Percentiles rank a stretch among this genome's conserved stretches.
phyloP scores from a whole-genome alignment of 116 monocot species.

The Phalaenopsis hybrid region DNA sequence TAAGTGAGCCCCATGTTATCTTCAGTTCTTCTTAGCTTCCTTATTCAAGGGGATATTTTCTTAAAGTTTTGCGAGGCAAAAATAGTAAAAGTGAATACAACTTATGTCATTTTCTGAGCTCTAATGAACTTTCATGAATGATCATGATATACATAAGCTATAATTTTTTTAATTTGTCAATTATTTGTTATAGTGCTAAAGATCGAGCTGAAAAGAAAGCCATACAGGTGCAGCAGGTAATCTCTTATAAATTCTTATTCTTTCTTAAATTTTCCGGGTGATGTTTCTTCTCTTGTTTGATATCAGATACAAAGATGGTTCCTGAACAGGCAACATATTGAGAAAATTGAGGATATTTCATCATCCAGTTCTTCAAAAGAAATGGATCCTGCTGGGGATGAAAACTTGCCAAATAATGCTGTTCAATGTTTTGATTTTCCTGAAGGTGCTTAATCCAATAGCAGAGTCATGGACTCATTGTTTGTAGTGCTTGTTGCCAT shows the following conservation, averaged over 20 bases:
- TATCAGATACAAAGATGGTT: slow-evolving; percentile 44
- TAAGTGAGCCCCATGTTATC: slow-evolving; percentile 10
- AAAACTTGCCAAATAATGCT: slow-evolving; percentile 13
- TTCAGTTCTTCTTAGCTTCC: not conserved
- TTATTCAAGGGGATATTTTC: not conserved
- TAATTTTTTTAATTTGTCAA: not conserved
- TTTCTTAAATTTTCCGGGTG: not conserved
- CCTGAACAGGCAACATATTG: slow-evolving; percentile 15
- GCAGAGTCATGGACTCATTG: not conserved
- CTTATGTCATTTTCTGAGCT: not conserved
- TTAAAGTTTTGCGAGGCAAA: not conserved
- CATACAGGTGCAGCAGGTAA: slow-evolving; percentile 17
- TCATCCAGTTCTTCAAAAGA: slow-evolving; percentile 11
- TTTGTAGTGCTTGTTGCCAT: not conserved
- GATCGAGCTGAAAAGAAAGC: slow-evolving; percentile 2
- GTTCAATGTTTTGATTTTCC: slow-evolving; percentile 11
- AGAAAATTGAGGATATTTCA: slow-evolving; percentile 4
- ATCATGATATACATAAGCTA: not conserved
- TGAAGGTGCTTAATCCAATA: slow-evolving; percentile 15
- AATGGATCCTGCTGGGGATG: not conserved
- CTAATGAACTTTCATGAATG: slow-evolving; percentile 3
- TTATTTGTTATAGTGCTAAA: slow-evolving; percentile 10
- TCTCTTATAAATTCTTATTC: slow-evolving; percentile 4
- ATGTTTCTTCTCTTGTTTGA: slow-evolving; percentile 4
- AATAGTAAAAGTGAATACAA: not conserved